A percentile compares a stretch with the other conserved stretches of the same genome.
phyloP scores from a whole-genome alignment of 441 rosid genomes.

The Croton setiger region DNA sequence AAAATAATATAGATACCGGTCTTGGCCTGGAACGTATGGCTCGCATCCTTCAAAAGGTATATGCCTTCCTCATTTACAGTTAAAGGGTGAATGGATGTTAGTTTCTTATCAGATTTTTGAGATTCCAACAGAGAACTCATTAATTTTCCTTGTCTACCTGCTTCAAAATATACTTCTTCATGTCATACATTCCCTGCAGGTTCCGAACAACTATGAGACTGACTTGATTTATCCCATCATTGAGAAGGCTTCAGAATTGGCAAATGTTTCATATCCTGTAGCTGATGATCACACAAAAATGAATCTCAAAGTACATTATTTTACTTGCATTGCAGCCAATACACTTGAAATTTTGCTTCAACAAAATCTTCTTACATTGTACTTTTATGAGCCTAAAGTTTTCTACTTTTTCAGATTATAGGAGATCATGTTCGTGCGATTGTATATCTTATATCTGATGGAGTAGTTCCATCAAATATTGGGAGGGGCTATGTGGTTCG shows the following conservation, averaged over 20 bases:
- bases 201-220: slow-evolving; percentile 93
- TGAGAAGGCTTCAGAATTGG: slow-evolving; percentile 64
- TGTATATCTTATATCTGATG: slow-evolving; percentile 89
- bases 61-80: not conserved
- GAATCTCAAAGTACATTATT: slow-evolving; percentile 57
- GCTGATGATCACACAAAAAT: slow-evolving; percentile 53
- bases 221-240: slow-evolving; percentile 92
- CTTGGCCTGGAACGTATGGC: slow-evolving; percentile 95
- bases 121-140: slow-evolving; percentile 3
- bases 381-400: slow-evolving; percentile 10
- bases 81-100: not conserved
- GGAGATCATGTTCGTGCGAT: slow-evolving; percentile 93
- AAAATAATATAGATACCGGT: slow-evolving; percentile 91
- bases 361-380: slow-evolving; percentile 6
- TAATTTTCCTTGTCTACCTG: slow-evolving; percentile 10
- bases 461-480: slow-evolving; percentile 85
- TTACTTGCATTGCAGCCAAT: slow-evolving; percentile 11
- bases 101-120: slow-evolving; percentile 13
- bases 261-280: slow-evolving; percentile 54
- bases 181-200: slow-evolving; percentile 41
- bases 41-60: slow-evolving; percentile 81
- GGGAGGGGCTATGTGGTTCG: slow-evolving; percentile 95
- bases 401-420: slow-evolving; percentile 44
- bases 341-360: slow-evolving; percentile 1
- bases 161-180: slow-evolving; percentile 9